phyloP scores from a whole-genome alignment of 2,329 filamentous ascomycete genomes.

The Chaetomiaceae sp. region DNA sequence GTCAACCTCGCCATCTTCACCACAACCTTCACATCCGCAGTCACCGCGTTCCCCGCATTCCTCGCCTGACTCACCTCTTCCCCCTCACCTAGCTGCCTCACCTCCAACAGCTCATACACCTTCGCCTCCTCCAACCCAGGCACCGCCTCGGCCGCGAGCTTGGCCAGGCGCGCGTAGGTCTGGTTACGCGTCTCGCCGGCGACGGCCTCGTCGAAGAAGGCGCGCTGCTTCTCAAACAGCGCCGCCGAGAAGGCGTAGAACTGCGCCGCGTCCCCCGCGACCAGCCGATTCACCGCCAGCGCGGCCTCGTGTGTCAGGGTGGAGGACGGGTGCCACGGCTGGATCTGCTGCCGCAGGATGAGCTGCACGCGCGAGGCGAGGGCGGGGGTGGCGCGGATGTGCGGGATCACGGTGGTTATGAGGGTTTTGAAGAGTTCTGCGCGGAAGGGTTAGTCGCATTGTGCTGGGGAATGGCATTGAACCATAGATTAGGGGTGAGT shows the following conservation, averaged over 20 bases:
- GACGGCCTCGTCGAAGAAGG: slow-evolving; percentile 79
- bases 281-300: slow-evolving; percentile 67
- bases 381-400: slow-evolving; percentile 55
- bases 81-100: slow-evolving; percentile 65
- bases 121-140: slow-evolving; percentile 64
- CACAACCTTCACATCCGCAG: slow-evolving; percentile 75
- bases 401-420: slow-evolving; percentile 57
- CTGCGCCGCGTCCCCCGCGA: slow-evolving; percentile 35
- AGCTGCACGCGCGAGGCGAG: slow-evolving; percentile 56
- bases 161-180: slow-evolving; percentile 74
- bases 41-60: slow-evolving; percentile 77
- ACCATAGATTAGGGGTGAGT: not conserved
- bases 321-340: slow-evolving; percentile 90
- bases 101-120: slow-evolving; percentile 62
- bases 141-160: slow-evolving; percentile 66
- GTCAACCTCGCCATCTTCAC: slow-evolving; percentile 74
- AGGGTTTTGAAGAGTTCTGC: slow-evolving; percentile 67
- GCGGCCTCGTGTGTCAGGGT: slow-evolving; percentile 78
- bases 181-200: slow-evolving; percentile 78
- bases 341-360: slow-evolving; percentile 85
- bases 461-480: not conserved
- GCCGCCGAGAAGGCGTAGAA: slow-evolving; percentile 76
- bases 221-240: slow-evolving; percentile 60
- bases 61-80: slow-evolving; percentile 54
- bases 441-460: no score